Conservation (phyloP, 1,139 yeast genomes). For the Yamadazyma siamensis region DNA sequence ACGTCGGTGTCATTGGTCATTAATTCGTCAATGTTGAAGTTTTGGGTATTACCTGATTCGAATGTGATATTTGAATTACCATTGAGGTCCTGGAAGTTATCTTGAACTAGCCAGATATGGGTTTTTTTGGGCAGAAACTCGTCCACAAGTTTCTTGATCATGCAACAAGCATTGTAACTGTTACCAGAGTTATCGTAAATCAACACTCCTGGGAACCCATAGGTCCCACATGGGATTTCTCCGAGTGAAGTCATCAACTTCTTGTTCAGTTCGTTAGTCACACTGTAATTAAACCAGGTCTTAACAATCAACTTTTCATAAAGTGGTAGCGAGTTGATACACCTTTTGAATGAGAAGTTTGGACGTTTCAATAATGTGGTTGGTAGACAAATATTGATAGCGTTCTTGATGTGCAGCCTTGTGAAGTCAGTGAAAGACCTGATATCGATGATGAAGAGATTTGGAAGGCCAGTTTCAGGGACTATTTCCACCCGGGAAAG, state of each 20-base stretch:
- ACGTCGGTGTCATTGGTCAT: conserved; percentile 11
- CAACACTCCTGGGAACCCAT: conserved; percentile 23
- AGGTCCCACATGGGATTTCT: conserved; percentile 24
- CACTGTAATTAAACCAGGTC: conserved; percentile 13
- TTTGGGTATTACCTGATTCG: conserved; percentile 13
- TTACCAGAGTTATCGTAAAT: conserved; percentile 31
- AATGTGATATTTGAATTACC: background rate
- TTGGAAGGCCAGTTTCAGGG: conserved; percentile 11
- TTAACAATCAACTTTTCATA: conserved; percentile 33
- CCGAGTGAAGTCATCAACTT: conserved; percentile 5
- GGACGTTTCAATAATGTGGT: conserved; percentile 72
- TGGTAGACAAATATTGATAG: conserved; percentile 73
- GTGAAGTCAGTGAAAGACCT: conserved; percentile 68
- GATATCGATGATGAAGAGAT: conserved; percentile 56
- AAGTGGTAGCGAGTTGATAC: conserved; percentile 55
- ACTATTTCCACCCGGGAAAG: conserved; percentile 7
- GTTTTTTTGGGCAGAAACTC: conserved; percentile 6
- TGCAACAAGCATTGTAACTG: conserved; percentile 40
- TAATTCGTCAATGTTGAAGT: conserved; percentile 12
- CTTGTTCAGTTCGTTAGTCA: conserved; percentile 6
- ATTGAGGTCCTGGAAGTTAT: conserved; percentile 5
- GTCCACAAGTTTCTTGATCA: conserved; percentile 48
- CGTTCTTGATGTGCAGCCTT: conserved; percentile 45
- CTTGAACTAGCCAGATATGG: conserved; percentile 14
- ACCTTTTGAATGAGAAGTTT: conserved; percentile 54